These are phyloP conservation scores for Zymoseptoria crescenta DNA, from an alignment of 2,329 filamentous ascomycete genomes.

Conservation along the genomic window DNA sequence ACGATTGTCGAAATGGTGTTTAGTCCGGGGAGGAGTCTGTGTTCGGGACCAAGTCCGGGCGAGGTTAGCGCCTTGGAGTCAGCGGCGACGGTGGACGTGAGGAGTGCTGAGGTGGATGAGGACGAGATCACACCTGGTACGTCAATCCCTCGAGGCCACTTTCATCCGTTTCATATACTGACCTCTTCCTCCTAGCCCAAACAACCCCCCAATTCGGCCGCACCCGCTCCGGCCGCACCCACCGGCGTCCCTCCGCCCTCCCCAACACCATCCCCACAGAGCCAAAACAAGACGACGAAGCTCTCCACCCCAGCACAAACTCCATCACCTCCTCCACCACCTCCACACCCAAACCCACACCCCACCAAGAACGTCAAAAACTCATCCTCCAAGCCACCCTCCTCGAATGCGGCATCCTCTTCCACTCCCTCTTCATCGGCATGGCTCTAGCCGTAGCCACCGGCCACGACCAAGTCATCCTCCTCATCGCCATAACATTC, in stretches of 20 bases:
- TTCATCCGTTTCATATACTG: no score
- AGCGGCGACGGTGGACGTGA: background rate
- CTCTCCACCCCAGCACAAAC: background rate
- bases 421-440: conserved; percentile 65
- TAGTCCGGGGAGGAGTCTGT: conserved; percentile 15
- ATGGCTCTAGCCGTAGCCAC: conserved; percentile 61
- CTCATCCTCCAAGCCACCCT: conserved; percentile 62
- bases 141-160: background rate
- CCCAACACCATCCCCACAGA: background rate
- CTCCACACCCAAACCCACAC: background rate
- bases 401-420: conserved; percentile 65
- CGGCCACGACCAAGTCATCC: conserved; percentile 53
- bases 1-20: conserved; percentile 46
- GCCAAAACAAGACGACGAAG: background rate
- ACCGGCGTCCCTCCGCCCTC: background rate
- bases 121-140: conserved; percentile 9
- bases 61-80: background rate
- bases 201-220: conserved; percentile 60
- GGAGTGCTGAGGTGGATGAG: background rate
- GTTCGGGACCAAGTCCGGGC: conserved; percentile 6
- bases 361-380: conserved; percentile 42
- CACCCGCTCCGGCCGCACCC: conserved; percentile 11
- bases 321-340: background rate
- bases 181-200: conserved; percentile 65
- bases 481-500: conserved; percentile 59